Base-by-base conservation (phyloP, 2,329 filamentous ascomycete species). In the Apiospora rasikravindrae region DNA sequence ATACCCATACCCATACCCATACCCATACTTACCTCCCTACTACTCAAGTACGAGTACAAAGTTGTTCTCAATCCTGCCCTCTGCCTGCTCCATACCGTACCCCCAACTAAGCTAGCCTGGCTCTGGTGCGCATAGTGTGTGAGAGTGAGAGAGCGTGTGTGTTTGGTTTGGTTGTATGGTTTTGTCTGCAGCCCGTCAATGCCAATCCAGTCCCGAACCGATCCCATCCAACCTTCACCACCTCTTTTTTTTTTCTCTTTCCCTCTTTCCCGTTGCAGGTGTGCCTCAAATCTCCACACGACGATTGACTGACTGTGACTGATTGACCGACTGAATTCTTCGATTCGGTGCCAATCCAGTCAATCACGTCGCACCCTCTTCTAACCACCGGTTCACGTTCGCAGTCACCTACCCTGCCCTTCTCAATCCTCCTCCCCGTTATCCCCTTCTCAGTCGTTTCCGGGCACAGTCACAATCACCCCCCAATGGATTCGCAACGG, bases 401-500 rank as follows among this genome's bases (percentile, higher is more conserved):
- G 57, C 57, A 64, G 57, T n/a, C 57, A 64, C 57, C 57, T 40
- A 64, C 57, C 57, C 33, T 64, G 57, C 57, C 57, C 57, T 64
- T 13, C 19, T 40, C 57, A 64, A 61, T n/a, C 19, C n/a, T 22
- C 40, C 26, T 42, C 40, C 26, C 42, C n/a, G 24, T 44, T 24
- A 37, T n/a, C 57, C 14, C 22, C 33, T 40, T 47, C 53, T 44
- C 74, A 85, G 57, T 64, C 57, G 57, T 64, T 64, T 29, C 57
- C 57, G 57, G 57, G 19, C 57, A 64, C 33, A 22, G 33, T 64
- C 57, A 64, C 57, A 64, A 40, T 24, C 57, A 64, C 14, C 67
- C 67, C 19, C 22, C 81, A 77, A 90, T 90, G 88, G 89, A 89
- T 79, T 84, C 84, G 75, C 86, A 88, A 83, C 85, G 86, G 82